Conservation (phyloP, 129 eudicot genomes). For the Ambrosia trifida region DNA sequence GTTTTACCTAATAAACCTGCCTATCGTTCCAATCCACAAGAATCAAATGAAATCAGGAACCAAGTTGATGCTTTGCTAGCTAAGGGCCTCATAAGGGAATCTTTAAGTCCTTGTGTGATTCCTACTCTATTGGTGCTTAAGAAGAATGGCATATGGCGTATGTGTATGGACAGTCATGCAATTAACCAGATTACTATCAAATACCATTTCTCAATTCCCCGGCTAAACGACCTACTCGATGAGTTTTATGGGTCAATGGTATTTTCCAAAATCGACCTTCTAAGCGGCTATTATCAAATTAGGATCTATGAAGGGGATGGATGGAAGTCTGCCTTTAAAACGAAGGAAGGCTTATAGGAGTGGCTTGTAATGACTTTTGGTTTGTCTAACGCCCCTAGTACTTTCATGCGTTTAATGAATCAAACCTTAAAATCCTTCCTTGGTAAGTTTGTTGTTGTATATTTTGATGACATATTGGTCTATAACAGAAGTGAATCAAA, state of each 20-base stretch:
- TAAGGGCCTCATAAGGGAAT: neutral
- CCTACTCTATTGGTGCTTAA: neutral
- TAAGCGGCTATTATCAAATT: neutral
- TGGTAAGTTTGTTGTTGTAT: no score
- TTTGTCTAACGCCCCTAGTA: no score
- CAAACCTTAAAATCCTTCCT: no score
- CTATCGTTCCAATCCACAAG: neutral
- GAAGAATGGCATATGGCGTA: neutral
- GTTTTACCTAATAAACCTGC: neutral
- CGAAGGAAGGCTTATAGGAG: no score
- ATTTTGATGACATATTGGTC: no score
- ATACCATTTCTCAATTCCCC: neutral
- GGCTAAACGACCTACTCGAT: neutral
- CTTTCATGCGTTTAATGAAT: no score
- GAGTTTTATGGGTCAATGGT: neutral
- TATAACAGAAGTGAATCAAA: no score
- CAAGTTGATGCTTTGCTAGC: neutral
- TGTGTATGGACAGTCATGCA: conserved; percentile 7
- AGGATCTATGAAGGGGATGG: no score
- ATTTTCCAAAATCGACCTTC: neutral
- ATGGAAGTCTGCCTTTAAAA: no score
- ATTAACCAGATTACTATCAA: neutral
- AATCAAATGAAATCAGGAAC: neutral
- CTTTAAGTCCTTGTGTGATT: neutral
- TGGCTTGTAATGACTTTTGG: no score